Conservation (phyloP, 768 basidiomycete genomes). For the Antrodiella citrinella region DNA sequence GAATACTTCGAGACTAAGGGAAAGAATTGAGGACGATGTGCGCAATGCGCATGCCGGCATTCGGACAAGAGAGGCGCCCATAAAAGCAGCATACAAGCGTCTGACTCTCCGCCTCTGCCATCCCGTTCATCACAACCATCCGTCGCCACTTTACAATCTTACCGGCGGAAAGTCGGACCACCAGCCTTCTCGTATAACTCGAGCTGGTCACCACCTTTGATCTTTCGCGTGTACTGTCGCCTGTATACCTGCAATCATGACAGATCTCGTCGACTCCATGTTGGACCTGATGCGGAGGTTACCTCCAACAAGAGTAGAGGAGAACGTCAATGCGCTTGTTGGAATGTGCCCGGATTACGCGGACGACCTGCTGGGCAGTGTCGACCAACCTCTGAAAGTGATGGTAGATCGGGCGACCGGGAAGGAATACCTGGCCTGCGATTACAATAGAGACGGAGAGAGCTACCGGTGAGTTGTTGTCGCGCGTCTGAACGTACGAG, state of each 20-base stretch:
- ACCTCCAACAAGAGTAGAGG: slow-evolving; percentile 84
- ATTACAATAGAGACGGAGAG: slow-evolving; percentile 90
- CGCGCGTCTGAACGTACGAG: background rate
- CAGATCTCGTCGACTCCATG: slow-evolving; percentile 83
- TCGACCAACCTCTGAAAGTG: slow-evolving; percentile 89
- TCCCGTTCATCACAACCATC: too few species aligned
- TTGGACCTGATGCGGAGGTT: slow-evolving; percentile 93
- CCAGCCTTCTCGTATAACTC: too few species aligned
- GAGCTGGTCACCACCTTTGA: too few species aligned
- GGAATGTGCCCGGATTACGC: slow-evolving; percentile 86
- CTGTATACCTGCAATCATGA: slow-evolving; percentile 38
- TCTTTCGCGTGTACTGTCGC: too few species aligned
- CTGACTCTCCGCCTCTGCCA: too few species aligned
- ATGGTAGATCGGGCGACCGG: slow-evolving; percentile 74
- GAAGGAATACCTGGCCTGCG: slow-evolving; percentile 87
- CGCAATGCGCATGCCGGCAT: too few species aligned
- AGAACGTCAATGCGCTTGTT: slow-evolving; percentile 78
- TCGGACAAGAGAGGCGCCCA: too few species aligned
- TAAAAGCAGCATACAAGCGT: too few species aligned
- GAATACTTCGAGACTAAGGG: too few species aligned
- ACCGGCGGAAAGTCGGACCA: too few species aligned
- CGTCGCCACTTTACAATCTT: too few species aligned
- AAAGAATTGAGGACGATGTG: too few species aligned
- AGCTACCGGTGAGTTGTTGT: slow-evolving; percentile 58
- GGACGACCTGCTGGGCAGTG: slow-evolving; percentile 89